A percentile compares a stretch with the other conserved stretches of the same genome.
phyloP scores from a whole-genome alignment of 2,329 filamentous ascomycete genomes.

The Didymella keratinophila region DNA sequence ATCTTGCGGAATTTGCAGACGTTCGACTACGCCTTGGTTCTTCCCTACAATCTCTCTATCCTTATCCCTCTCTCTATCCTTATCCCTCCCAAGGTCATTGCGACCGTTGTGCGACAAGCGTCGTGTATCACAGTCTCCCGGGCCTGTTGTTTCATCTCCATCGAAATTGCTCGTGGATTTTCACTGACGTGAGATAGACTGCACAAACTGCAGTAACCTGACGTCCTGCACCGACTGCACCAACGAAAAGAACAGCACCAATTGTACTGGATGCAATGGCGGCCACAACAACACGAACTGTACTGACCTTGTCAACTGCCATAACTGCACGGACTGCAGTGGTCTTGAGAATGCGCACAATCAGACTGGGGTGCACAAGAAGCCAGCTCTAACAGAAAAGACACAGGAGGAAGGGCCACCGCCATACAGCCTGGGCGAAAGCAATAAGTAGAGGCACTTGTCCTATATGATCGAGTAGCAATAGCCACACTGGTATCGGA shows the following conservation, averaged over 20 bases:
- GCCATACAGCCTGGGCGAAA: background rate
- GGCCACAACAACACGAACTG: constrained; percentile 10
- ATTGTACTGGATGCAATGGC: constrained; percentile 6
- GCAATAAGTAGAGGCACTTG: background rate
- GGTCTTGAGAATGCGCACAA: background rate
- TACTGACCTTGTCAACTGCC: constrained; percentile 2
- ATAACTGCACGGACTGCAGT: constrained; percentile 11
- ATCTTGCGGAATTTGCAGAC: background rate
- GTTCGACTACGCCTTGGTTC: background rate
- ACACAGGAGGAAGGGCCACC: background rate
- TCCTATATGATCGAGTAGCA: background rate
- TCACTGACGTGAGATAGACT: background rate
- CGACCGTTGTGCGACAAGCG: background rate
- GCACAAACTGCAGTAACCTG: constrained; percentile 5
- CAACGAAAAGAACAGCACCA: constrained; percentile 2
- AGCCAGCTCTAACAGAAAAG: background rate
- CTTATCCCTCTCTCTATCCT: no score
- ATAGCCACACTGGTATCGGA: background rate
- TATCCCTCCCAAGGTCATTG: no score
- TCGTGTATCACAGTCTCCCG: background rate
- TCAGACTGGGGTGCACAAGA: constrained; percentile 5
- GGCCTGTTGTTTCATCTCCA: background rate
- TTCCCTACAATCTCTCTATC: background rate
- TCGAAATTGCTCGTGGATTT: background rate
- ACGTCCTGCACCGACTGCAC: constrained; percentile 4